Conservation (phyloP, 1,284 basidiomycete species). For the Ustilago loliicola region DNA sequence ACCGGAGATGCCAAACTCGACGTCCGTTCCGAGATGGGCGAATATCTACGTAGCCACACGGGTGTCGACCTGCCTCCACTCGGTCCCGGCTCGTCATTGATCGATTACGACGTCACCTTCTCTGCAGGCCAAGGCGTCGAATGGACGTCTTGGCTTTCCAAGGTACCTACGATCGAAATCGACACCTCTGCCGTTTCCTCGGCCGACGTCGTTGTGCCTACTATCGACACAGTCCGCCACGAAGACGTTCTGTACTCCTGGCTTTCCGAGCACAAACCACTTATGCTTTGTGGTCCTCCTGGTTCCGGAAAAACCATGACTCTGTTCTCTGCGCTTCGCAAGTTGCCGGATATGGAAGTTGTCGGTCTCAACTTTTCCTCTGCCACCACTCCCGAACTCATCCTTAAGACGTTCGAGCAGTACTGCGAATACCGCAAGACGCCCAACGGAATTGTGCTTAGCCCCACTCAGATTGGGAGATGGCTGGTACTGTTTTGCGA, state of each 20-base stretch:
- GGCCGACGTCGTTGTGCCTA: conserved; percentile 96
- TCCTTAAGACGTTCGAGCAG: conserved; percentile 99
- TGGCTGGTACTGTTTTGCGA: conserved; percentile 99
- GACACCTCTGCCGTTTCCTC: conserved; percentile 96
- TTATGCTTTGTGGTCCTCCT: conserved; percentile 98
- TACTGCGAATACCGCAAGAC: conserved; percentile 99
- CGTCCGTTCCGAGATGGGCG: conserved; percentile 88
- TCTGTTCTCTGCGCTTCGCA: conserved; percentile 96
- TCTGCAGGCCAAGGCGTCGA: conserved; percentile 72
- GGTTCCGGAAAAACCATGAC: conserved; percentile 99
- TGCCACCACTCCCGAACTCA: conserved; percentile 96
- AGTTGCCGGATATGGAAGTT: conserved; percentile 98
- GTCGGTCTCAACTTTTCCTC: conserved; percentile 99
- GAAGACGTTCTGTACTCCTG: conserved; percentile 99
- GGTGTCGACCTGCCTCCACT: conserved; percentile 87
- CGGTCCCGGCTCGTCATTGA: conserved; percentile 82
- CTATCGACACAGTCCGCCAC: conserved; percentile 97
- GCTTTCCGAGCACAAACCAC: conserved; percentile 97
- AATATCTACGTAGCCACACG: conserved; percentile 85
- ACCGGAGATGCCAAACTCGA: conserved; percentile 94
- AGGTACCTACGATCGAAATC: conserved; percentile 93
- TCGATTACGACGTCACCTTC: conserved; percentile 87
- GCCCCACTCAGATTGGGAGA: conserved; percentile 92
- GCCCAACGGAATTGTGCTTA: conserved; percentile 92
- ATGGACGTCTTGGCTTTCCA: conserved; percentile 87